A percentile compares a stretch with the other conserved stretches of the same genome.
These are phyloP conservation scores for Aspergillus spinulosporus DNA, from an alignment of 2,329 filamentous ascomycete species.

Conservation along the genomic window DNA sequence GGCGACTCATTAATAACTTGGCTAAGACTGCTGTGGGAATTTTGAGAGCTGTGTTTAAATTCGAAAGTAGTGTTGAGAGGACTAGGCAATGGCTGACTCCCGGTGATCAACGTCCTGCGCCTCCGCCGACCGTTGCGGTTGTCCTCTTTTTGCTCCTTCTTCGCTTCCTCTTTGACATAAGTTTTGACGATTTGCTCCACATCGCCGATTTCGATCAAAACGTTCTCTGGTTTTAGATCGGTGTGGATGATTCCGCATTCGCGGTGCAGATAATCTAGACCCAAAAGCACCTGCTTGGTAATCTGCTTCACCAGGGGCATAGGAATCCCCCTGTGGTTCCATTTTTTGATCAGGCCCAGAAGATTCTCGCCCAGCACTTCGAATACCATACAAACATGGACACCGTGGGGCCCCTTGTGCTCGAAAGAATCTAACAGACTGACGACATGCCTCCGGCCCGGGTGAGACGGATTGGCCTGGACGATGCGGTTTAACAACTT, in stretches of 20 bases:
- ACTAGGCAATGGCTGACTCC: slow-evolving; percentile 92
- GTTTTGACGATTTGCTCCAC: slow-evolving; percentile 98
- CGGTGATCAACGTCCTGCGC: slow-evolving; percentile 90
- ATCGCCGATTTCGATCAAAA: slow-evolving; percentile 97
- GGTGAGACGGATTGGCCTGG: slow-evolving; percentile 89
- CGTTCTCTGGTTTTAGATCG: slow-evolving; percentile 95
- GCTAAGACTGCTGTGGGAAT: slow-evolving; percentile 73
- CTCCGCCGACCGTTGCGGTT: slow-evolving; percentile 88
- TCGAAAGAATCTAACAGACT: slow-evolving; percentile 96
- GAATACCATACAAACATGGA: slow-evolving; percentile 99
- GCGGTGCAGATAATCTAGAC: slow-evolving; percentile 92
- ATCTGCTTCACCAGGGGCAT: slow-evolving; percentile 98
- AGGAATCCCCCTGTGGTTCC: slow-evolving; percentile 96
- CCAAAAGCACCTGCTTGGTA: slow-evolving; percentile 93
- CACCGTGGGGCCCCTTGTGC: slow-evolving; percentile 93
- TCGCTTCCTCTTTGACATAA: slow-evolving; percentile 73
- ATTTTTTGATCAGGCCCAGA: slow-evolving; percentile 92
- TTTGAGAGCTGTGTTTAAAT: slow-evolving; percentile 60
- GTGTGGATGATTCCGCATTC: slow-evolving; percentile 99
- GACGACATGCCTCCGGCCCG: slow-evolving; percentile 91
- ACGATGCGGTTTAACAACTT: slow-evolving; percentile 97
- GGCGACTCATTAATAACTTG: slow-evolving; percentile 74
- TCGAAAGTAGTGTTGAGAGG: slow-evolving; percentile 92
- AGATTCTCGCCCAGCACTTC: slow-evolving; percentile 96
- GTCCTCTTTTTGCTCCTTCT: slow-evolving; percentile 76